Evolutionary conservation across 2,329 filamentous ascomycete species (phyloP).

Genomic region (Hyphodiscus sp.): DNA sequence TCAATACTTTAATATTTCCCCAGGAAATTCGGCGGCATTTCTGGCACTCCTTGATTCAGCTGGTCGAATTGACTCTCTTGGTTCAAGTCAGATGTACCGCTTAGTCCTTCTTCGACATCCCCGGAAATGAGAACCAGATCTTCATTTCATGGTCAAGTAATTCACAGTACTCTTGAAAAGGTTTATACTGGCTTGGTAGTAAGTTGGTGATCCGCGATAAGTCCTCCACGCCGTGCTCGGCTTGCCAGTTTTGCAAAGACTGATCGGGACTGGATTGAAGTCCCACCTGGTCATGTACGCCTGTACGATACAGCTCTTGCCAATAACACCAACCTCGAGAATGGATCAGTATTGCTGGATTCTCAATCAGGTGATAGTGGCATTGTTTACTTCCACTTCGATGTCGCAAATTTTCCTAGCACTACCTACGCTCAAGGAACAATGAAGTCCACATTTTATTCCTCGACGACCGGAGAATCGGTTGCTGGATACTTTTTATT

Average conservation of each 20-base stretch:
- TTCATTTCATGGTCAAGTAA: conserved; percentile 51
- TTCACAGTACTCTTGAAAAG: conserved; percentile 49
- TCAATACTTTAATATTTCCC: conserved; percentile 44
- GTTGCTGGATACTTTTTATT: conserved; percentile 44
- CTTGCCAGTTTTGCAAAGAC: conserved; percentile 44
- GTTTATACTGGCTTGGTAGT: conserved; percentile 49
- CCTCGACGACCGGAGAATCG: conserved; percentile 41
- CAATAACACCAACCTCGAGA: conserved; percentile 38
- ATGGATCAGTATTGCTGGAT: conserved; percentile 42
- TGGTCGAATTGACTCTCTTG: conserved; percentile 39
- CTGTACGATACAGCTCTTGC: conserved; percentile 41
- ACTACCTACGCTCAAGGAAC: conserved; percentile 23
- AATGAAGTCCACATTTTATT: conserved; percentile 47
- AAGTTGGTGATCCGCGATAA: conserved; percentile 48
- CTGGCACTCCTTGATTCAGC: too few relatives aligned
- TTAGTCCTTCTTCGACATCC: conserved; percentile 47
- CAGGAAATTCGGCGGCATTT: conserved; percentile 58
- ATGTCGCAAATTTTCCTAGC: conserved; percentile 38
- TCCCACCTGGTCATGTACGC: conserved; percentile 42
- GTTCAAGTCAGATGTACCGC: conserved; percentile 50
- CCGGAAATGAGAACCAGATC: conserved; percentile 27
- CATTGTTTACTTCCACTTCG: conserved; percentile 48
- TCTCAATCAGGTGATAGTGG: conserved; percentile 44
- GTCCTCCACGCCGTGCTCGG: conserved; percentile 46
- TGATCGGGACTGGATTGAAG: conserved; percentile 45